phyloP scores from a whole-genome alignment of 2,329 filamentous ascomycete species.

The Trichophaea hybrida region DNA sequence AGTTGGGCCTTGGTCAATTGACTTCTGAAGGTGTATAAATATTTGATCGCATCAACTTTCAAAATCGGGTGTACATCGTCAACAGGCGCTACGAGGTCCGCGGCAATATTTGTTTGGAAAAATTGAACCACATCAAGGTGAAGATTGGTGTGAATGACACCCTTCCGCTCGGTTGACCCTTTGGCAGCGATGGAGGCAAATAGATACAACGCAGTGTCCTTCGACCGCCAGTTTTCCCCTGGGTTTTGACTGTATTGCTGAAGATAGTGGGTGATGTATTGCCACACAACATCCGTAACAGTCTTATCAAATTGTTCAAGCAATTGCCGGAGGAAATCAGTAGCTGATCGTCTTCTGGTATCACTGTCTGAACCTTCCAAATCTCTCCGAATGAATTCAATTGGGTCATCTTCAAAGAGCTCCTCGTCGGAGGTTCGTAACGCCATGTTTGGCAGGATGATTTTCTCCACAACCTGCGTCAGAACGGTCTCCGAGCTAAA shows the following conservation, averaged over 20 bases:
- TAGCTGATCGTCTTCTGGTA: conserved; percentile 78
- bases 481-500: conserved; percentile 75
- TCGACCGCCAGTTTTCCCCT: conserved; percentile 75
- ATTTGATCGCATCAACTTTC: conserved; percentile 97
- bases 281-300: conserved; percentile 74
- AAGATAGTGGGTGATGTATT: conserved; percentile 77
- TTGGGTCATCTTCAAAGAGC: conserved; percentile 94
- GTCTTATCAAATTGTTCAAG: conserved; percentile 75
- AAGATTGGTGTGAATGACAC: conserved; percentile 81
- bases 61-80: conserved; percentile 63
- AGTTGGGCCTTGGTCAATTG: conserved; percentile 86
- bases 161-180: conserved; percentile 67
- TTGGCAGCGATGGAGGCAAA: conserved; percentile 91
- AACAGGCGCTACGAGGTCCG: conserved; percentile 58
- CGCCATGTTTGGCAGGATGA: conserved; percentile 83
- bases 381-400: conserved; percentile 92
- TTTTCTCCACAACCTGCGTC: conserved; percentile 83
- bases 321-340: conserved; percentile 80
- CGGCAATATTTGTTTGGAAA: conserved; percentile 81
- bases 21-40: conserved; percentile 90
- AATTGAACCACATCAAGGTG: conserved; percentile 82
- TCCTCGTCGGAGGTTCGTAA: conserved; percentile 75
- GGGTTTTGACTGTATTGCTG: conserved; percentile 54
- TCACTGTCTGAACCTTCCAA: conserved; percentile 93
- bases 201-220: conserved; percentile 95